Evolutionary conservation across 2,329 filamentous ascomycete species (phyloP).

Genomic region (Didymella pinodella): DNA sequence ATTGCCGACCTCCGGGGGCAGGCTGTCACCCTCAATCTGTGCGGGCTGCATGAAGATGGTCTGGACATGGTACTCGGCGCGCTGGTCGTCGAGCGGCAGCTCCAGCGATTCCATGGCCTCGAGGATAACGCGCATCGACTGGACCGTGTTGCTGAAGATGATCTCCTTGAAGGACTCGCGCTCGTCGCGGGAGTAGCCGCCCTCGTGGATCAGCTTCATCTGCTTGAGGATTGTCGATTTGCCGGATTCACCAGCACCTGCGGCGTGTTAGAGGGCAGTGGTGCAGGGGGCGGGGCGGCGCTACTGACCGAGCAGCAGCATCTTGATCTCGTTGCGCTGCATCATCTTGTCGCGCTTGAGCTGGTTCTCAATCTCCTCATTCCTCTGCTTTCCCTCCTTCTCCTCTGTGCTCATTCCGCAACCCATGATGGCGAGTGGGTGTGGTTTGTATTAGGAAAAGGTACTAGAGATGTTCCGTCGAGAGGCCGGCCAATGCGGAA

Average conservation of each 20-base stretch:
- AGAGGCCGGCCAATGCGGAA: slow-evolving; percentile 48
- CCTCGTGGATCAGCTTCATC: slow-evolving; percentile 99
- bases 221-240: slow-evolving; percentile 95
- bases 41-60: slow-evolving; percentile 98
- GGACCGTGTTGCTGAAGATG: slow-evolving; percentile 75
- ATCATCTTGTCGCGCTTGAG: slow-evolving; percentile 98
- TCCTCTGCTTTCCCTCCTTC: slow-evolving; percentile 99
- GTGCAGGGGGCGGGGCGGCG: slow-evolving; percentile 18
- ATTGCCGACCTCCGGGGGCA: slow-evolving; percentile 92
- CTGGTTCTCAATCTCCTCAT: slow-evolving; percentile 99
- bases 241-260: slow-evolving; percentile 96
- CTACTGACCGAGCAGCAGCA: slow-evolving; percentile 91
- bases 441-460: slow-evolving; percentile 41
- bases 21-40: slow-evolving; percentile 92
- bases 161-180: slow-evolving; percentile 75
- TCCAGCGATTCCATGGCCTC: slow-evolving; percentile 74
- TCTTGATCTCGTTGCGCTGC: slow-evolving; percentile 99
- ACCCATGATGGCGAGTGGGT: slow-evolving; percentile 77
- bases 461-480: slow-evolving; percentile 40
- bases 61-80: slow-evolving; percentile 96
- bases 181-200: slow-evolving; percentile 93
- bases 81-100: slow-evolving; percentile 86
- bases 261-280: slow-evolving; percentile 37
- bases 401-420: slow-evolving; percentile 99
- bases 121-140: slow-evolving; percentile 74